Base-by-base conservation (phyloP, 1,284 basidiomycete species). In the Gymnopus androsaceus region DNA sequence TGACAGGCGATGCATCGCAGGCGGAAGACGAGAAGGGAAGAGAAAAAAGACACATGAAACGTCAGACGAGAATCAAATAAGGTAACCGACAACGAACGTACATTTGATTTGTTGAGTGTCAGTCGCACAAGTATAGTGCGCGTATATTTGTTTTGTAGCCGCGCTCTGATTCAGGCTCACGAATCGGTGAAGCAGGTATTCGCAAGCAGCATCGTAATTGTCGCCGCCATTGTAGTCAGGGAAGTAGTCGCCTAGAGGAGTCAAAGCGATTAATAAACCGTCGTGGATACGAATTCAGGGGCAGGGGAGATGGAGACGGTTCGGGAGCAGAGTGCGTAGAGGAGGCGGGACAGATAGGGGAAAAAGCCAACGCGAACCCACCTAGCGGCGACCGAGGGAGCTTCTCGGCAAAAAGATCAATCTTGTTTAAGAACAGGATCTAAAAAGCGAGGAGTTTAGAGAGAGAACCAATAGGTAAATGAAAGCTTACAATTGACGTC, bases 401-500 rank as follows among this genome's bases (percentile, higher is more conserved):
- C 72, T 98, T 98, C 71, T 95, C 92, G 15, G 91, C 88, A 75
- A 99, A 98, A 54, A 98, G 76, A 74, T 98, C 95, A 69, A 97
- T 97, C 84, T 96, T 95, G 83, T 96, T 95, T 63, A 95, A 73
- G 85, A 95, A 94, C 46, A 93, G 75, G 63, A 92, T 92, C 88
- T 90, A 57, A n/a, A 31, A 54, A 12, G 47, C 50, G 94, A 49
- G 92, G 75, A 41, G 31, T 31, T 45, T 83, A 54, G 17, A 37
- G 48, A 17, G 53, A 56, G 55, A 57, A 55, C 34, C 17, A 37
- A 23, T 8, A 40, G 27, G 19, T 23, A 40, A 19, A 56, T 49
- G 21, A 93, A 93, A 95, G 12, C 85, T 65, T 69, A 91, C 88
- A 63, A 93, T 92, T 1, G 88, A 90, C 2, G 93, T 94, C 76